Evolutionary conservation across 2,329 filamentous ascomycete species (phyloP), one percentile per base, ranked within the genome.

Genomic region (Neofusicoccum parvum): DNA sequence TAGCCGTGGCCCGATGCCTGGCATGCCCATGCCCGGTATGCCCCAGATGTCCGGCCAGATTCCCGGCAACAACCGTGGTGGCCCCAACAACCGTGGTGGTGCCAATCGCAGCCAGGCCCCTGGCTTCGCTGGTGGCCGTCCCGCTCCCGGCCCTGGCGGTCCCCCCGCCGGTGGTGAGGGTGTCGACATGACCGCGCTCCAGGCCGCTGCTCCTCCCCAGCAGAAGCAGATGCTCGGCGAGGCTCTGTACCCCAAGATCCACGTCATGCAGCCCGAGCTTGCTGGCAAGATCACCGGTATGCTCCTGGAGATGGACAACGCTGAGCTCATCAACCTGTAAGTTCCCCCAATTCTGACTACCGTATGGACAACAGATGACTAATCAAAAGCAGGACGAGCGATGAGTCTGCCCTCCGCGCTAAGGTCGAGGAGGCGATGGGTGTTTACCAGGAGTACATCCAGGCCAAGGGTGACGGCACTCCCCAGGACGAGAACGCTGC

Each of bases 251-350:
- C 95, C 95, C 77, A 99, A 98, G 90, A 98, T 99, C 75, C 89
- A 94, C 80, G 88, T 88, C 72, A 90, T 97, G 81, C 95, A 99
- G 85, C 91, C 93, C 67, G 94, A 97, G 74, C 86, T 99, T 75
- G 95, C 95, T 69, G 95, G 95, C 78, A 99, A 99, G 90, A 98
- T 99, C 80, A 99, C 95, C 68, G 95, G 95, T 82, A 99, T 99
- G 95, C 90, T 99, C 74, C 83, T 99, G 74, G 95, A 99, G 87
- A 99, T 99, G 95, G 95, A 98, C 75, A 98, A 98, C 82, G 79
- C 86, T 66, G 95, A 99, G 85, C 85, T 99, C 73, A 87, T 99
- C 77, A 92, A 92, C 82, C 87, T 99, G 92, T 97, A 90, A 92
- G 94, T 92, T 69, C 63, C 34, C 37, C 23, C 41, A 14, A 23